Base-by-base conservation (phyloP, 352 stramenopile species). In the Pythium brachiatum region DNA sequence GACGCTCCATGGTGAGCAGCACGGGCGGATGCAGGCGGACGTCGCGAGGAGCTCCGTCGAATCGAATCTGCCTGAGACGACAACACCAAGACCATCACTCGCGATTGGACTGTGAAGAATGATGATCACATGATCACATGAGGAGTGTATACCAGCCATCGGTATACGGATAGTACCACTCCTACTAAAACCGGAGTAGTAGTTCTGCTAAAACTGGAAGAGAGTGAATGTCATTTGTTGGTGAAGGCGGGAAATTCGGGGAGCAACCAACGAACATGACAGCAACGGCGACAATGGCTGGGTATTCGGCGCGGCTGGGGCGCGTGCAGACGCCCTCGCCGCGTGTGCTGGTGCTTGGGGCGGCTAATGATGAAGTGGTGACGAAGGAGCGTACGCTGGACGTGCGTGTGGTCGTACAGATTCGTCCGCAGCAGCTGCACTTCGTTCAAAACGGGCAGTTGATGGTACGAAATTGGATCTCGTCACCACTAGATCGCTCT, bases 1-100 rank as follows among this genome's bases (percentile, higher is more conserved):
- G 71, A 53, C 72, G 71, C 53, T 94, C 81, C 82, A 92, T 94
- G 29, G 48, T 43, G 32, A 3, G 41, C 20, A 7, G 16, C 23
- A 34, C 27, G 41, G 48, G 21, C 18, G n/a, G 16, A 23, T 20
- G 31, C 32, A 9, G 20, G 20, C n/a, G 13, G 38, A 25, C 11
- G 27, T 7, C 15, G 31, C 41, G 47, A 60, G 55, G 8, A 59
- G 54, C 41, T 56, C 39, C 62, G 56, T 69, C 62, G 64, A 70
- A 66, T 66, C 64, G 62, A 48, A 46, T 27, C 34, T 25, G n/a
- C 11, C 29, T 12, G 20, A 21, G 25, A 52, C 56, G 21, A 27
- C 57, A 69, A 64, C 51, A 60, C 29, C 16, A 41, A 1, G 57
- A 70, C 63, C 51, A 62, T 53, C 63, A 70, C 58, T 69, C 59